phyloP scores from a whole-genome alignment of 2,329 filamentous ascomycete genomes.

The Cryoendolithus antarcticus region DNA sequence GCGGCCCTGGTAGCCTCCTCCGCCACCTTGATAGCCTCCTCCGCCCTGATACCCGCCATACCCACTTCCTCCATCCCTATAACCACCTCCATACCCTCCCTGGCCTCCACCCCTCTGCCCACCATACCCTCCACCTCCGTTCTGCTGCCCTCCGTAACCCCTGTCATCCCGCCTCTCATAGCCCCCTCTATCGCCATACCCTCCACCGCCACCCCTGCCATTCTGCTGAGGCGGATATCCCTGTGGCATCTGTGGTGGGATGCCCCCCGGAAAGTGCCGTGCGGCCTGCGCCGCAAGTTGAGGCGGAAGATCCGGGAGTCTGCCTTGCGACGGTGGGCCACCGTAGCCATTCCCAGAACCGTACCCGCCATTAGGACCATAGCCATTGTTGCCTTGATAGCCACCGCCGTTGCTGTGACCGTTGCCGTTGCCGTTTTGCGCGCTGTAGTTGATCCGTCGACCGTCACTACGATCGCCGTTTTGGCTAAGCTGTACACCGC shows the following conservation, averaged over 20 bases:
- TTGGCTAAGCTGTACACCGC: constrained; percentile 50
- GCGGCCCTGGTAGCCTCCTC: constrained; percentile 7
- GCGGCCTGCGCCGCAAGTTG: constrained; percentile 23
- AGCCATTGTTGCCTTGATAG: constrained; percentile 13
- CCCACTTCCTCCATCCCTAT: constrained; percentile 11
- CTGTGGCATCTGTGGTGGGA: constrained; percentile 6
- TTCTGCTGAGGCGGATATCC: constrained; percentile 13
- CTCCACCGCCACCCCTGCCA: constrained; percentile 13
- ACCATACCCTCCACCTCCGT: constrained; percentile 11
- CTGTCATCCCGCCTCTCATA: constrained; percentile 10
- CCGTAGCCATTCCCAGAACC: constrained; percentile 14
- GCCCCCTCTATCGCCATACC: constrained; percentile 7
- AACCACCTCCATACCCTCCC: constrained; percentile 8
- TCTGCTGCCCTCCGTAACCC: constrained; percentile 15
- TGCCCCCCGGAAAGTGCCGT: constrained; percentile 16
- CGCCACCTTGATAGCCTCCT: constrained; percentile 13
- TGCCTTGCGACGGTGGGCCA: constrained; percentile 2
- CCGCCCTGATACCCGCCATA: constrained; percentile 16
- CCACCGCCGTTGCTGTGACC: constrained; percentile 16
- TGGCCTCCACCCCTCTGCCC: constrained; percentile 2
- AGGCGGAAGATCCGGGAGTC: constrained; percentile 20
- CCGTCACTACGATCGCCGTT: constrained; percentile 34
- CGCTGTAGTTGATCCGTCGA: constrained; percentile 43
- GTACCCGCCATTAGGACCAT: constrained; percentile 12
- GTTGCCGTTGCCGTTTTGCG: constrained; percentile 14